phyloP scores from a whole-genome alignment of 805 yeast species.

The Nakazawaea wyomingensis region DNA sequence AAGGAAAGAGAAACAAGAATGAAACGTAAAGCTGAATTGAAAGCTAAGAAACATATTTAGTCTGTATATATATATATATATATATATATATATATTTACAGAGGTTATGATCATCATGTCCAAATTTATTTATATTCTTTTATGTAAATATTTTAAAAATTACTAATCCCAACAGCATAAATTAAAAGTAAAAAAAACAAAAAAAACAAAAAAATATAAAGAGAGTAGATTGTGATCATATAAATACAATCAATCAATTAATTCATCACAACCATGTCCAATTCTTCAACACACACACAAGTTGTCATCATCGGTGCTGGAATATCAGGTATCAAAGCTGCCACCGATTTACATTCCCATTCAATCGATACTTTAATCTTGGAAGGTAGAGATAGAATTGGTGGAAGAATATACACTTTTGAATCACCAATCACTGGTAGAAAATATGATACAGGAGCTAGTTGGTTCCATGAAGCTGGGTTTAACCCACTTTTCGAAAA shows the following conservation, averaged over 20 bases:
- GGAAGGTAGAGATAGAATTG: constrained; percentile 45
- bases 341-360: constrained; percentile 30
- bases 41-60: constrained; percentile 14
- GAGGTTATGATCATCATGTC: too few relatives aligned
- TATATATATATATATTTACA: too few relatives aligned
- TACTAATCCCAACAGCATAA: too few relatives aligned
- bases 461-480: constrained; percentile 49
- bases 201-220: too few relatives aligned
- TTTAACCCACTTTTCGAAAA: constrained; percentile 34
- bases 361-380: constrained; percentile 36
- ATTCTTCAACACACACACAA: constrained; percentile 5
- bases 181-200: too few relatives aligned
- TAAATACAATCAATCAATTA: too few relatives aligned
- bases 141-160: too few relatives aligned
- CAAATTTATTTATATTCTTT: too few relatives aligned
- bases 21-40: constrained; percentile 35
- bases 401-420: constrained; percentile 37
- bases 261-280: too few relatives aligned
- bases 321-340: constrained; percentile 47
- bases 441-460: constrained; percentile 44
- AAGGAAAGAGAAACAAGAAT: constrained; percentile 39
- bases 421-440: constrained; percentile 19
- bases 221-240: too few relatives aligned
- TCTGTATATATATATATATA: too few relatives aligned
- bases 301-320: constrained; percentile 54